Evolutionary conservation across 768 basidiomycete species (phyloP).

Genomic region (Boletus vinaceobasis): DNA sequence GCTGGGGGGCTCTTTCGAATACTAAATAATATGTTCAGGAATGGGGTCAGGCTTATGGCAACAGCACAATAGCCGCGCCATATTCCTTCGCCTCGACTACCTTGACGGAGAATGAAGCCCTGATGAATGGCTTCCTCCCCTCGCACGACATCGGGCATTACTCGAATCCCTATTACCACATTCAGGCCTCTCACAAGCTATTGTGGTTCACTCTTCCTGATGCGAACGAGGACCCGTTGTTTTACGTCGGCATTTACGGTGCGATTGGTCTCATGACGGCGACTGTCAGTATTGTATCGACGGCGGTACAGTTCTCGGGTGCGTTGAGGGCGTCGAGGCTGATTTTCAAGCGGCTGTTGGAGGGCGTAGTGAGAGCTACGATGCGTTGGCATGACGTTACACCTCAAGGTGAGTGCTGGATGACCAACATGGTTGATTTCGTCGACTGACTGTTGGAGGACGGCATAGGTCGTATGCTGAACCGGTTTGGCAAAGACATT

Average conservation of each 20-base stretch:
- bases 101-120: conserved; percentile 28
- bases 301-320: conserved; percentile 58
- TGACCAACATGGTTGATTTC: background rate
- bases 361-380: conserved; percentile 72
- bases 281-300: conserved; percentile 43
- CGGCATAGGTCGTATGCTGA: conserved; percentile 69
- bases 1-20: background rate
- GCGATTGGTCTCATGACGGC: conserved; percentile 53
- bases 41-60: conserved; percentile 29
- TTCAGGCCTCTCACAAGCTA: conserved; percentile 4
- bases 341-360: conserved; percentile 52
- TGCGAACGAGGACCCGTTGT: conserved; percentile 60
- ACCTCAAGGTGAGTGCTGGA: conserved; percentile 52
- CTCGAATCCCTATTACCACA: conserved; percentile 16
- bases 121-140: conserved; percentile 25
- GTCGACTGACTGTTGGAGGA: background rate
- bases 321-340: conserved; percentile 34
- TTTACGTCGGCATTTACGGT: conserved; percentile 69
- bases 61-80: background rate
- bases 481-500: conserved; percentile 84
- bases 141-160: conserved; percentile 16
- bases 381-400: conserved; percentile 86
- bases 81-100: conserved; percentile 18
- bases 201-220: conserved; percentile 37
- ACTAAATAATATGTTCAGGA: conserved; percentile 12